phyloP scores from a whole-genome alignment of 345 rosid species.

The Syzygium aqueum region DNA sequence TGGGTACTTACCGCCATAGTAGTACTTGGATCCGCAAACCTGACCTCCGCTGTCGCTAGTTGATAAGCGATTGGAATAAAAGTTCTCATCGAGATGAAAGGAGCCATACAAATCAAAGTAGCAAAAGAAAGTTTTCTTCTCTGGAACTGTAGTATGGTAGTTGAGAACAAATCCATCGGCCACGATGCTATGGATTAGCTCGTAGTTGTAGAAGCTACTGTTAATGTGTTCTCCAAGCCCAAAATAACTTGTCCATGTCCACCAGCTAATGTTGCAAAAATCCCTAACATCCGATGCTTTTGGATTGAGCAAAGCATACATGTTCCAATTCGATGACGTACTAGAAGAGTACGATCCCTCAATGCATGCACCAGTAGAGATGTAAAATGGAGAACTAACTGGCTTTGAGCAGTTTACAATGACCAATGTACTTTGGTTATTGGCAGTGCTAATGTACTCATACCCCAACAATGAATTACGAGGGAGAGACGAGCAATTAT shows the following conservation, averaged over 20 bases:
- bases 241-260: not conserved
- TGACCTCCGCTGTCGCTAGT: too few species aligned
- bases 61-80: rapidly evolving
- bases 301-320: not conserved
- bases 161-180: not conserved
- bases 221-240: not conserved
- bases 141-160: too few species aligned
- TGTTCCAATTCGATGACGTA: not conserved
- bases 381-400: not conserved
- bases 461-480: not conserved
- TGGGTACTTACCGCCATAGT: not conserved
- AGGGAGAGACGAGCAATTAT: not conserved
- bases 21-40: not conserved
- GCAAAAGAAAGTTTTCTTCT: not conserved
- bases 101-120: rapidly evolving
- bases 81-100: not conserved
- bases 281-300: not conserved
- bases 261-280: not conserved
- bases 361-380: not conserved
- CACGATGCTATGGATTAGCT: not conserved
- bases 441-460: rapidly evolving
- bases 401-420: not conserved
- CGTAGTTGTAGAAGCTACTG: not conserved
- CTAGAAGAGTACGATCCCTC: not conserved
- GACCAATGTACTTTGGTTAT: not conserved